phyloP scores from a whole-genome alignment of 805 yeast genomes.

The Yamadazyma tumulicola region DNA sequence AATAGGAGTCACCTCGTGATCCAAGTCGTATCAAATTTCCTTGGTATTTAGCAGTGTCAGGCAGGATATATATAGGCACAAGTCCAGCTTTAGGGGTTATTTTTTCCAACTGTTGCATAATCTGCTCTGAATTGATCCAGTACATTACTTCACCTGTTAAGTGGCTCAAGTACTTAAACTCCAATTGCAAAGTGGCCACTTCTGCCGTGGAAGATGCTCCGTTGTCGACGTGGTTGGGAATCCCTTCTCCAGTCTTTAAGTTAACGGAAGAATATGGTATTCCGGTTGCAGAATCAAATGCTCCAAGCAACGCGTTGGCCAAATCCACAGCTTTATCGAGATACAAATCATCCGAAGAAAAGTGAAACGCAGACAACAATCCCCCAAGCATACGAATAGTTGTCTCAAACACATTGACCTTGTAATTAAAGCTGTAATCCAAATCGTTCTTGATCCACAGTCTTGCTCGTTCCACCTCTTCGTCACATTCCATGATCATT shows the following conservation, averaged over 20 bases:
- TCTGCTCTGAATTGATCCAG: conserved; percentile 76
- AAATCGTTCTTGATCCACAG: conserved; percentile 73
- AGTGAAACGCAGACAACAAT: conserved; percentile 73
- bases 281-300: conserved; percentile 64
- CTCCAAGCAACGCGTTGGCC: conserved; percentile 69
- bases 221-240: conserved; percentile 56
- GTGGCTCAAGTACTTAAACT: conserved; percentile 74
- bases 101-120: conserved; percentile 65
- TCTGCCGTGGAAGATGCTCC: conserved; percentile 92
- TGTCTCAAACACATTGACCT: conserved; percentile 87
- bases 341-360: conserved; percentile 65
- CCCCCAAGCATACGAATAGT: conserved; percentile 95
- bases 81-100: conserved; percentile 69
- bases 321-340: conserved; percentile 75
- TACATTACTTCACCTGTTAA: conserved; percentile 75
- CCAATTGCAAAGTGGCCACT: conserved; percentile 82
- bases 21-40: conserved; percentile 75
- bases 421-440: conserved; percentile 66
- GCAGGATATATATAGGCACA: conserved; percentile 76
- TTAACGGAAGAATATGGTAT: conserved; percentile 80
- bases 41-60: conserved; percentile 67
- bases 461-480: conserved; percentile 61
- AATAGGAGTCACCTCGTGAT: conserved; percentile 89
- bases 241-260: conserved; percentile 58
- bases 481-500: conserved; percentile 67